phyloP scores from a whole-genome alignment of 2,329 filamentous ascomycete species.

The Reticulascus tulasneorum region DNA sequence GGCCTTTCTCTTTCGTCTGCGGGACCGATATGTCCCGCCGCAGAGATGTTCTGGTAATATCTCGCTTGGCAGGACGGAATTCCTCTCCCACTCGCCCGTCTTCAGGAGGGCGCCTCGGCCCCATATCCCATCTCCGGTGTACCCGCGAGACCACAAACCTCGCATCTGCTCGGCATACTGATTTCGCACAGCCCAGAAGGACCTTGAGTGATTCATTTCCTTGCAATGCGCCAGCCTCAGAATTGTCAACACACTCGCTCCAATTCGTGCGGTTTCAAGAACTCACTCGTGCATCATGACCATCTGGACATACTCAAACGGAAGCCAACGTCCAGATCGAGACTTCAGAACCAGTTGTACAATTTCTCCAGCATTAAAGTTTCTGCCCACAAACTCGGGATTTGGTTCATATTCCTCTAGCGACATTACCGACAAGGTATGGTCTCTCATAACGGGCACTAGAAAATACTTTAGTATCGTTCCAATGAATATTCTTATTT shows the following conservation, averaged over 20 bases:
- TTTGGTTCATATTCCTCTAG: slow-evolving; percentile 83
- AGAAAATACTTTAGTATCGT: too few relatives aligned
- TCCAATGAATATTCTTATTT: too few relatives aligned
- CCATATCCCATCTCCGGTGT: slow-evolving; percentile 82
- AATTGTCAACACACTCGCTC: slow-evolving; percentile 8
- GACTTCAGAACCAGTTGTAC: slow-evolving; percentile 79
- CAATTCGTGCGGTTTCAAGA: background rate
- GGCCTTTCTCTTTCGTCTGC: slow-evolving; percentile 49
- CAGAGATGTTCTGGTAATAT: slow-evolving; percentile 68
- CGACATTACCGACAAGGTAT: slow-evolving; percentile 61
- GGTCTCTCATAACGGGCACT: slow-evolving; percentile 67
- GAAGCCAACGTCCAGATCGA: slow-evolving; percentile 65
- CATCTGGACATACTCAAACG: slow-evolving; percentile 83
- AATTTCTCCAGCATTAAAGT: slow-evolving; percentile 86
- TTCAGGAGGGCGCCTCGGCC: slow-evolving; percentile 63
- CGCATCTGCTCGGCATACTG: slow-evolving; percentile 68
- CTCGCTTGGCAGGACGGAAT: slow-evolving; percentile 50
- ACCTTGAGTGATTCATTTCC: slow-evolving; percentile 83
- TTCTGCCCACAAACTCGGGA: slow-evolving; percentile 77
- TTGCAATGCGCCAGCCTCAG: slow-evolving; percentile 73
- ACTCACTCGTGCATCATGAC: slow-evolving; percentile 84
- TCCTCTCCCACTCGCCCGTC: slow-evolving; percentile 55
- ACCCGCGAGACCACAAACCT: slow-evolving; percentile 63
- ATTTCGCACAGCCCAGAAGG: slow-evolving; percentile 78
- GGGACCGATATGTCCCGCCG: slow-evolving; percentile 71